These are phyloP conservation scores for Claviceps cyperi DNA, from an alignment of 2,329 filamentous ascomycete genomes.

Conservation along the genomic window DNA sequence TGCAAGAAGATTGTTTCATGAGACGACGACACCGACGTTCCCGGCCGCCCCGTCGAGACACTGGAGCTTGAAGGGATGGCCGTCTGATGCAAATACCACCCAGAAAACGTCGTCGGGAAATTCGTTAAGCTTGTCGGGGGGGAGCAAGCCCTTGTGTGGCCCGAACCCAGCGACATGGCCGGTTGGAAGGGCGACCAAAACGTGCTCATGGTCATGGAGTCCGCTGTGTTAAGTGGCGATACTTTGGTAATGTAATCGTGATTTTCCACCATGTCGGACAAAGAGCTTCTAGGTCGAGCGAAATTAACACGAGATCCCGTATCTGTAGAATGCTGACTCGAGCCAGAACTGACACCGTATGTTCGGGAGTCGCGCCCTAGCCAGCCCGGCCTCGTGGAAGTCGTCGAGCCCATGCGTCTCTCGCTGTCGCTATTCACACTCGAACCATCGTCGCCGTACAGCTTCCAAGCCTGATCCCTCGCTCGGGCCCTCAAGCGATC, in stretches of 20 bases:
- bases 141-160: conserved; percentile 43
- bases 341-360: conserved; percentile 37
- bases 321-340: conserved; percentile 56
- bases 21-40: conserved; percentile 52
- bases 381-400: conserved; percentile 32
- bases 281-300: conserved; percentile 39
- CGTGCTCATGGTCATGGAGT: conserved; percentile 49
- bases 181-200: conserved; percentile 84
- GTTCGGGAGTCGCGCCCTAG: conserved; percentile 35
- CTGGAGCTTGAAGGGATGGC: conserved; percentile 31
- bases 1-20: conserved; percentile 53
- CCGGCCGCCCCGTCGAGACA: conserved; percentile 40
- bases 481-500: conserved; percentile 32
- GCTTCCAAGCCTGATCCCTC: conserved; percentile 28
- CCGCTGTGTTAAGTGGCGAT: conserved; percentile 56
- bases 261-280: conserved; percentile 53
- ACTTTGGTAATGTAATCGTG: conserved; percentile 56
- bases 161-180: conserved; percentile 47
- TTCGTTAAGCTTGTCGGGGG: conserved; percentile 48
- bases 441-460: conserved; percentile 30
- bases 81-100: conserved; percentile 25
- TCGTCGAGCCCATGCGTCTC: conserved; percentile 26
- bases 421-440: conserved; percentile 43
- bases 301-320: conserved; percentile 46
- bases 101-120: conserved; percentile 34